Base-by-base conservation (phyloP, 768 basidiomycete genomes). In the Hygrocybe punicea region DNA sequence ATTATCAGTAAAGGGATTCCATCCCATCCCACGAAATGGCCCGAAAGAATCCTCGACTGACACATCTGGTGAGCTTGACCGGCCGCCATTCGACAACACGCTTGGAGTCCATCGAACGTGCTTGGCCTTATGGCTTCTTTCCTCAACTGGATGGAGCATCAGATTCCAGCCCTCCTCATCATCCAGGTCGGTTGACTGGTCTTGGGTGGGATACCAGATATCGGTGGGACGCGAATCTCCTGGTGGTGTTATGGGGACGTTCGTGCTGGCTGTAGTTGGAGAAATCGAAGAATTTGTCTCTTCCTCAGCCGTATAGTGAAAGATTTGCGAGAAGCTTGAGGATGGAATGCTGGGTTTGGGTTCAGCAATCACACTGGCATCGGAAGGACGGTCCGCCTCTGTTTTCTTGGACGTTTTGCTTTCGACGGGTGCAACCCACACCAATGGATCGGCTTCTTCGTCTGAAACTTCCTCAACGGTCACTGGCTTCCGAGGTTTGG, bases 391-490 rank as follows among this genome's bases (percentile, higher is more conserved):
- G 21, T 54, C 51, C 13, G 3, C 33, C 16, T 29, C 51, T 55
- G 34, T 57, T 60, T 42, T 71, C 70, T 49, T 73, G 66, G 55
- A 76, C 63, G 55, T 58, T 57, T 50, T 69, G 65, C 13, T 42
- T 35, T 35, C 24, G 71, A 75, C 48, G 76, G 34, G 56, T 67
- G n/a, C 70, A 72, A 6, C 62, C 62, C 25, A 62, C 60, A 37
- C 44, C 56, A 48, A 55, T 59, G 48, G 65, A 19, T 71, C 70
- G 8, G 63, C 70, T 47, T 79, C 77, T 21, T 80, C 79, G 54
- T 80, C 78, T 6, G 73, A 69, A 13, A 78, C 72, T 33, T 78
- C 79, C 61, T 80, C 79, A 13, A 80, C 67, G 29, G 70, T 77
- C n/a, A 73, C 74, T 34, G 64, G 65, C 60, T 73, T 74, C 45